These are phyloP conservation scores for Sporisorium exsertum DNA, from an alignment of 1,284 basidiomycete genomes.

Conservation along the genomic window DNA sequence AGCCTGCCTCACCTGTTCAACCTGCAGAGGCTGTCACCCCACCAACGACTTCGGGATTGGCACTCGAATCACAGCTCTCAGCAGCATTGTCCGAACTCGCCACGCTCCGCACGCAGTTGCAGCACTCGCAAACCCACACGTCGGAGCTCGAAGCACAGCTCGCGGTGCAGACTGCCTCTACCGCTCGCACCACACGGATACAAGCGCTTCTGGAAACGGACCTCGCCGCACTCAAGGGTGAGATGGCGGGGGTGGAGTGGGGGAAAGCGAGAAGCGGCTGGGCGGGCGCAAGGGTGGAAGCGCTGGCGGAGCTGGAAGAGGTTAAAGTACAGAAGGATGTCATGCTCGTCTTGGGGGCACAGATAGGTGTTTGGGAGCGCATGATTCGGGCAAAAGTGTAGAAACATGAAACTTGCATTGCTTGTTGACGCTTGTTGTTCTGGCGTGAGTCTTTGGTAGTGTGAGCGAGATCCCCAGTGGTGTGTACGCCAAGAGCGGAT, in stretches of 20 bases:
- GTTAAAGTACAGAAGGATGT: conserved; percentile 29
- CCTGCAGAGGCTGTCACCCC: neutral
- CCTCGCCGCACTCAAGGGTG: neutral
- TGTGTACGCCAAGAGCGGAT: neutral
- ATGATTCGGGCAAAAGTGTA: conserved; percentile 7
- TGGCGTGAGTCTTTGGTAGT: too few relatives aligned
- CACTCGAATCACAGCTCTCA: conserved; percentile 12
- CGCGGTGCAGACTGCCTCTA: neutral
- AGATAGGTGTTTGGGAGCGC: conserved; percentile 26
- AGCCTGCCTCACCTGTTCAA: neutral
- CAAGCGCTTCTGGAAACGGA: conserved; percentile 9
- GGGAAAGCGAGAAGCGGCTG: conserved; percentile 14
- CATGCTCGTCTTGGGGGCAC: conserved; percentile 18
- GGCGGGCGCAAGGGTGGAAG: conserved; percentile 22
- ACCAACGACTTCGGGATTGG: neutral
- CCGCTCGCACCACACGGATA: neutral
- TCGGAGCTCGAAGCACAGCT: conserved; percentile 13
- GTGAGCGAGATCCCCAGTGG: too few relatives aligned
- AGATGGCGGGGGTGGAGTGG: conserved; percentile 27
- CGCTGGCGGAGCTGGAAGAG: conserved; percentile 33
- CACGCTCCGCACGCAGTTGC: conserved; percentile 8
- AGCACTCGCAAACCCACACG: conserved; percentile 7
- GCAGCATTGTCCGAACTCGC: conserved; percentile 7
- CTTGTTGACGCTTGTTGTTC: neutral
- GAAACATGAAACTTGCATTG: neutral